Base-by-base conservation (phyloP, 179 eudicot species). In the Actinidia chinensis region DNA sequence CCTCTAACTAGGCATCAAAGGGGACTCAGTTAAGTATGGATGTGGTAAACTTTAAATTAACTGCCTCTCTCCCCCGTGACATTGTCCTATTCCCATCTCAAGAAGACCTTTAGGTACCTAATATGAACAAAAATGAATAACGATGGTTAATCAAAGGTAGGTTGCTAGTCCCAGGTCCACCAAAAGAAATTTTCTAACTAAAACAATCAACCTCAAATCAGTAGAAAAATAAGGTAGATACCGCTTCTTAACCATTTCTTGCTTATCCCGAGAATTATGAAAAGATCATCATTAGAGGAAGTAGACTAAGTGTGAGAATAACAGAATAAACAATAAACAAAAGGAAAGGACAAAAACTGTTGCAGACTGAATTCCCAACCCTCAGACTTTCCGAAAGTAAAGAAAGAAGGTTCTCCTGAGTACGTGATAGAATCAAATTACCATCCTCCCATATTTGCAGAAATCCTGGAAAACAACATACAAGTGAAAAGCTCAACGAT, bases 11-110 rank as follows among this genome's bases (percentile, higher is more conserved):
- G 93, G 91, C 79, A 96, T 82, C 61, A 94, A 74, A 54, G 90
- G 80, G 71, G 89, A 87, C 48, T 83, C 84, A 28, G 91, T 90
- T 76, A 92, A 77, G 89, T 94, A 89, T 73, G 86, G 85, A 44
- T 83, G n/a, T 81, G 46, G 79, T 85, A 71, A 96, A n/a, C n/a
- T 98, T 84, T 89, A 96, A 71, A 96, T 86, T 44, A 91, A 91
- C 48, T 48, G 99, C 94, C 84, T 89, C n/a, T 96, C 84, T 96
- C 99, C 92, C 93, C 61, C 88, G 88, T 77, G 97, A 76, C 99
- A 96, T 96, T 42, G 96, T 91, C 96, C 99, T 72, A 96, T 90
- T 79, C 93, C 99, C 96, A 91, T 89, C 88, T 96, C 99, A 80
- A 96, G 93, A 80, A 96, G 93, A 83, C 99, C 99, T 86, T 89